Conservation (phyloP, 345 rosid species). For the Reutealis trisperma region DNA sequence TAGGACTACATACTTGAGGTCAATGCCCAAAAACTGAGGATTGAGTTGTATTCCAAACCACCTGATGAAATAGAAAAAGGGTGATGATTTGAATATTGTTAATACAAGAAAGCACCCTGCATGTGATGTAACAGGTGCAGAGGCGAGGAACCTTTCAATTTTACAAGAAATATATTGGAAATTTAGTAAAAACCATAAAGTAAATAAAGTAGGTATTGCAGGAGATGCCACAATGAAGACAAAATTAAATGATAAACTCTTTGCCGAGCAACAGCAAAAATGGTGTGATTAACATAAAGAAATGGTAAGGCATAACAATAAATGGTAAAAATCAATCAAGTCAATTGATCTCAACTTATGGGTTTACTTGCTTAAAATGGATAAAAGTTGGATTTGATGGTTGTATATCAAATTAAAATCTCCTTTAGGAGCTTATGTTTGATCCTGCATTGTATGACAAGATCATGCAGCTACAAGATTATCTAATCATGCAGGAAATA, state of each 20-base stretch:
- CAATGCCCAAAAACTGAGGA: conserved; percentile 78
- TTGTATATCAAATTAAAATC: neutral
- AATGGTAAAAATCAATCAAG: neutral
- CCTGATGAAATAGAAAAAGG: conserved; percentile 47
- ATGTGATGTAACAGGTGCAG: conserved; percentile 6
- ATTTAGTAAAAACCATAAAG: neutral
- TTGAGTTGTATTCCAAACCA: conserved; percentile 94
- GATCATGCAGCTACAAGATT: neutral
- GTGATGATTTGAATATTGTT: conserved; percentile 6
- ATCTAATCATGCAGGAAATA: neutral
- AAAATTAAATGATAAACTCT: conserved; percentile 9
- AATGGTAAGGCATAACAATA: neutral
- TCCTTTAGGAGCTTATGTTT: neutral
- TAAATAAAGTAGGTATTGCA: neutral
- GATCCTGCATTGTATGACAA: neutral
- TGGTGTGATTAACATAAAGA: neutral
- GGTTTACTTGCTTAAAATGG: neutral
- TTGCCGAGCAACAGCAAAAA: neutral
- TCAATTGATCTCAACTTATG: neutral
- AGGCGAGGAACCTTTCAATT: conserved; percentile 8
- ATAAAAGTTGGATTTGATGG: neutral
- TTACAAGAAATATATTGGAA: neutral
- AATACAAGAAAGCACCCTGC: conserved; percentile 7
- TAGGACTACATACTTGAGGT: conserved; percentile 73
- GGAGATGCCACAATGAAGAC: neutral